These are phyloP conservation scores for Laetiporus sulphureus DNA, from an alignment of 1,284 basidiomycete species.

Conservation along the genomic window DNA sequence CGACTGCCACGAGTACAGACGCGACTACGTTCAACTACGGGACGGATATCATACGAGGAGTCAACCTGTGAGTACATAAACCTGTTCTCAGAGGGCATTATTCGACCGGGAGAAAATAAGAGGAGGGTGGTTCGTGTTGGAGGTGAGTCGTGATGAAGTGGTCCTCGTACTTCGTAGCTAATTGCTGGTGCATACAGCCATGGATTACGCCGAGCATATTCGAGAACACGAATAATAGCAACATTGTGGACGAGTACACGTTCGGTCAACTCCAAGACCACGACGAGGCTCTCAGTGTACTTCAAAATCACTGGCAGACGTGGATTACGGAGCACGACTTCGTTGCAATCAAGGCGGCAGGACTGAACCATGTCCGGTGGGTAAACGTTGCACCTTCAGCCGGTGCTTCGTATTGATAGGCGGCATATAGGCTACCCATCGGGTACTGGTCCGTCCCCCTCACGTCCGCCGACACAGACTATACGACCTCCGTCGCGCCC, in stretches of 20 bases:
- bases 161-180: not conserved
- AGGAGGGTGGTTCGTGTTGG: slow-evolving; percentile 62
- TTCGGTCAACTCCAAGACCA: slow-evolving; percentile 50
- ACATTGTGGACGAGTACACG: slow-evolving; percentile 66
- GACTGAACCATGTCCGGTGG: slow-evolving; percentile 72
- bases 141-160: slow-evolving; percentile 40
- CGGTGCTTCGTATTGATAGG: too few species aligned
- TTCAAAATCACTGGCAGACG: slow-evolving; percentile 62
- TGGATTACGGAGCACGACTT: slow-evolving; percentile 76
- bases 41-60: slow-evolving; percentile 47
- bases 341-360: slow-evolving; percentile 54
- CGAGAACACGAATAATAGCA: slow-evolving; percentile 50
- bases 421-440: slow-evolving; percentile 62
- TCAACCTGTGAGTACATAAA: slow-evolving; percentile 46
- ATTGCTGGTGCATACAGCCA: slow-evolving; percentile 34
- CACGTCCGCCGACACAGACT: slow-evolving; percentile 43
- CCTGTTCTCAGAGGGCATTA: slow-evolving; percentile 1
- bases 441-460: slow-evolving; percentile 75
- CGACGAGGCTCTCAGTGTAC: slow-evolving; percentile 36
- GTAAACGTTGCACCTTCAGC: too few species aligned
- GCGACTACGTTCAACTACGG: slow-evolving; percentile 45
- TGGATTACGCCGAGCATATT: slow-evolving; percentile 76
- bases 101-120: slow-evolving; percentile 28
- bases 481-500: slow-evolving; percentile 43
- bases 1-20: too few species aligned